Evolutionary conservation across 1,284 basidiomycete species (phyloP).

Genomic region (Ceratobasidium sp.): DNA sequence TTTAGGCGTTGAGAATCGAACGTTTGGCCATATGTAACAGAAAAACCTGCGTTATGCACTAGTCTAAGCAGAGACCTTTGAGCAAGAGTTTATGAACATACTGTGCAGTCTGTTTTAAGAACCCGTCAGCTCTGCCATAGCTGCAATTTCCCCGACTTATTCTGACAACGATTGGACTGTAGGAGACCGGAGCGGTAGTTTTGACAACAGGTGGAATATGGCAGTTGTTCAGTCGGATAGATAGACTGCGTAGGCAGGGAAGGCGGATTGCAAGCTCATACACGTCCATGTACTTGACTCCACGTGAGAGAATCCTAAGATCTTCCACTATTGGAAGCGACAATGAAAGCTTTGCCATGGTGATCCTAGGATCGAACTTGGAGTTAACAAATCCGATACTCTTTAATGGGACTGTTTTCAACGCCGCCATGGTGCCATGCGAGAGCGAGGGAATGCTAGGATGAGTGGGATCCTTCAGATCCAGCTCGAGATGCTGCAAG

Average conservation of each 20-base stretch:
- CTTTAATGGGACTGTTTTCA: neutral
- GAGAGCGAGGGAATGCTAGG: neutral
- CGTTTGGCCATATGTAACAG: neutral
- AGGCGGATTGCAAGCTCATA: neutral
- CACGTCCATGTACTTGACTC: neutral
- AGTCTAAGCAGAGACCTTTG: neutral
- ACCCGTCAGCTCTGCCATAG: neutral
- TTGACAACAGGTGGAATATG: neutral
- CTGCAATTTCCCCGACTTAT: neutral
- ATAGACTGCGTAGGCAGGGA: neutral
- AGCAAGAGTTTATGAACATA: neutral
- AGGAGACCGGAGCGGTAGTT: neutral
- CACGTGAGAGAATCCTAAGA: neutral
- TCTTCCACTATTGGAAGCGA: neutral
- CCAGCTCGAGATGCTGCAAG: neutral
- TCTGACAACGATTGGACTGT: neutral
- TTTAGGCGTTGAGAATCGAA: neutral
- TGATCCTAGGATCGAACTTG: neutral
- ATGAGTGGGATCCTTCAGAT: neutral
- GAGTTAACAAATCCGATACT: neutral
- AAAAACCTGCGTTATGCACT: neutral
- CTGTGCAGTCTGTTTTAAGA: neutral
- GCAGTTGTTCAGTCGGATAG: neutral
- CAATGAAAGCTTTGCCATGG: neutral
- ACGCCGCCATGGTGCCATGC: neutral